These are phyloP conservation scores for Fusarium sp. DNA, from an alignment of 2,329 filamentous ascomycete species.

Conservation along the genomic window DNA sequence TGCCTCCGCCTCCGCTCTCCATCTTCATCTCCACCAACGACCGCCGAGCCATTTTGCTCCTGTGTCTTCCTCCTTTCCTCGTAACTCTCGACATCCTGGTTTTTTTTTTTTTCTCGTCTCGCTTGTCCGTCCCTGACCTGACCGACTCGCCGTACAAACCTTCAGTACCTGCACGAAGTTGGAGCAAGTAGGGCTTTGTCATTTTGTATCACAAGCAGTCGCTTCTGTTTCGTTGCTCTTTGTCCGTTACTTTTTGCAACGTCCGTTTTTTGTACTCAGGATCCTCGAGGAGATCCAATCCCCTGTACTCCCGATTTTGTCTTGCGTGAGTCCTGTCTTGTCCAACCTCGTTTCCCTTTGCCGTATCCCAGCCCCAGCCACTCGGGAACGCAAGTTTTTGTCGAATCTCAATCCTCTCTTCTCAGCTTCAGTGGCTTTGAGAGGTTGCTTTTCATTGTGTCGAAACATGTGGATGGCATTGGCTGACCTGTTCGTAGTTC, in stretches of 20 bases:
- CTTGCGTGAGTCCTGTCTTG: constrained; percentile 36
- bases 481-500: constrained; percentile 29
- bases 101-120: constrained; percentile 6
- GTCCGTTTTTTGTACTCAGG: constrained; percentile 22
- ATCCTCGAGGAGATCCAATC: constrained; percentile 41
- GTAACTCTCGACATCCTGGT: constrained; percentile 31
- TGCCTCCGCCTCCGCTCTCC: constrained; percentile 23
- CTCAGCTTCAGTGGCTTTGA: not conserved
- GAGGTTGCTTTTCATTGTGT: not conserved
- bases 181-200: not conserved
- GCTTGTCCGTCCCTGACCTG: constrained; percentile 4
- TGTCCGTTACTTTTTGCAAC: constrained; percentile 31
- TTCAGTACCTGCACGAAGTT: not conserved
- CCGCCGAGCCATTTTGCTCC: constrained; percentile 26
- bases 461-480: not conserved
- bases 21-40: constrained; percentile 26
- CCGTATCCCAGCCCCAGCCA: constrained; percentile 27
- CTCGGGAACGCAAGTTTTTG: constrained; percentile 6
- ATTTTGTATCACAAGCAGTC: constrained; percentile 23
- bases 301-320: constrained; percentile 35
- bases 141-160: constrained; percentile 19
- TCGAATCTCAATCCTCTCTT: not conserved
- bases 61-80: constrained; percentile 22
- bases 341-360: constrained; percentile 21
- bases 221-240: constrained; percentile 27